Evolutionary conservation across 306 rosid genomes (phyloP), one percentile per base, ranked within the genome.

Genomic region (Trichosanthes cucumerina): DNA sequence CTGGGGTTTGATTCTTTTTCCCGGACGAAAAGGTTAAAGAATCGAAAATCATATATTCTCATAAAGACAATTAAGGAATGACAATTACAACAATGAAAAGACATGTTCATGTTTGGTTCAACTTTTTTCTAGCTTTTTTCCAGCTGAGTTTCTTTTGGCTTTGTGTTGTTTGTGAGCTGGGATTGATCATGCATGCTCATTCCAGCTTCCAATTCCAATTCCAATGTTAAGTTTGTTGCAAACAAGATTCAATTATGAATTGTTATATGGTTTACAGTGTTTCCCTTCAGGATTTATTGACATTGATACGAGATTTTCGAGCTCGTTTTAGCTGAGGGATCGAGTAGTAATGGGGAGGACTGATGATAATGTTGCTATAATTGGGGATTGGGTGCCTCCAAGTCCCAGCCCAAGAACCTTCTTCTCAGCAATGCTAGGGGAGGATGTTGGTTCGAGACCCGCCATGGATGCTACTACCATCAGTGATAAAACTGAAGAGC

Each of bases 341-440:
- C 46, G 53, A 56, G 69, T 43, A 33, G 34, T 75, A 80, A 93
- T 91, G 98, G 93, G 91, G 71, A 97, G 98, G 82, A 82, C 88
- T 47, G 94, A 92, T 79, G 97, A 92, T 36, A 92, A 87, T 78
- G 83, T 88, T 78, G 87, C 91, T 9, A 76, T 89, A 21, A 79
- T 82, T 58, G 87, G 93, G n/a, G 93, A 92, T 47, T 93, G 97
- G 97, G 84, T 89, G 82, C 89, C 88, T 78, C 90, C 91, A 31
- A 88, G 86, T 85, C 94, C 96, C 12, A 93, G 90, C 85, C 84
- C 98, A 49, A 90, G 91, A 80, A 78, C 90, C 33, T 77, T 90
- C 56, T 89, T 93, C 84, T 89, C 94, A 63, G 80, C 91, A 76
- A 75, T 90, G 85, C 75, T 93, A 7, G 93, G 83, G 39, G 97